Conservation (phyloP, 306 rosid genomes). For the Sindora glabra region DNA sequence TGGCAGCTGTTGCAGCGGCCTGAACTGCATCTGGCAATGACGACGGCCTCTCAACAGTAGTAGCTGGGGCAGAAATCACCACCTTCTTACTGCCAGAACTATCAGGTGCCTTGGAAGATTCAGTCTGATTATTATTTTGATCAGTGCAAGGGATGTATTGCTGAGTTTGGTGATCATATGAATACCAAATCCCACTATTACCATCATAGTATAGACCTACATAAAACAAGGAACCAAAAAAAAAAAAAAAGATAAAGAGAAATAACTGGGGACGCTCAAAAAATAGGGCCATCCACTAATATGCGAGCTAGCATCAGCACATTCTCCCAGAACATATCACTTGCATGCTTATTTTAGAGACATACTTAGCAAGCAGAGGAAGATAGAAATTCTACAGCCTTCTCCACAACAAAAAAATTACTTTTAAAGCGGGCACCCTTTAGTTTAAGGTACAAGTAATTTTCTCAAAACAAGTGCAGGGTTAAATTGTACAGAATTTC, state of each 20-base stretch:
- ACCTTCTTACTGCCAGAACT: constrained; percentile 61
- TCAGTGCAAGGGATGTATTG: constrained; percentile 82
- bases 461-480: neutral
- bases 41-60: constrained; percentile 69
- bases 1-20: constrained; percentile 91
- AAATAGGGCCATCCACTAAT: neutral
- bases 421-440: too few species aligned
- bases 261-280: neutral
- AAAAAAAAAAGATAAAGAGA: neutral
- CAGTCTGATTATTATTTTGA: constrained; percentile 56
- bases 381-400: neutral
- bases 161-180: constrained; percentile 76
- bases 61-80: constrained; percentile 89
- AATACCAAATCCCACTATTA: constrained; percentile 79
- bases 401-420: neutral
- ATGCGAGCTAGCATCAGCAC: constrained; percentile 5
- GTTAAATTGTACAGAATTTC: neutral
- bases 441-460: neutral
- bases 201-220: constrained; percentile 93
- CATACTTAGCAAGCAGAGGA: neutral
- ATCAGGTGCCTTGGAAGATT: constrained; percentile 54
- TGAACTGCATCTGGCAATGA: constrained; percentile 89
- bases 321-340: neutral
- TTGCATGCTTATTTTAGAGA: neutral
- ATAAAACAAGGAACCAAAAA: constrained; percentile 11